Conservation (phyloP, 306 rosid species). For the Corylus heterophylla region DNA sequence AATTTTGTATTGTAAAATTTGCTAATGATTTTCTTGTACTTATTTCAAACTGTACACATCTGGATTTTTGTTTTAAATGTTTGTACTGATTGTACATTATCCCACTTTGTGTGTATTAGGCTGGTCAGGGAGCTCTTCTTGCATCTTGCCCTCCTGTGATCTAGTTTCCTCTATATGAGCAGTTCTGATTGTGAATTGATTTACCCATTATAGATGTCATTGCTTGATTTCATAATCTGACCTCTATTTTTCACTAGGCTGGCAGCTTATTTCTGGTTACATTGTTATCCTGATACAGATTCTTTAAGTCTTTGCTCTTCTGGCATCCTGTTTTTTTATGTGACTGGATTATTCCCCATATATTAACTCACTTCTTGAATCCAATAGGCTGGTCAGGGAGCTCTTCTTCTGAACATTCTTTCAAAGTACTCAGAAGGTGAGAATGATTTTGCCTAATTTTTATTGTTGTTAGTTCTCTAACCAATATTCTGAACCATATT, state of each 20-base stretch:
- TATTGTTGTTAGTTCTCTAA: slow-evolving; percentile 20
- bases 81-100: background rate
- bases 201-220: background rate
- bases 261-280: background rate
- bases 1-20: background rate
- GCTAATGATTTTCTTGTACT: background rate
- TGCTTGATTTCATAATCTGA: background rate
- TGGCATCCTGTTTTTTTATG: slow-evolving; percentile 15
- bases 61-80: background rate
- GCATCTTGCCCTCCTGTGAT: background rate
- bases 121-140: background rate
- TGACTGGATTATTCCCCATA: slow-evolving; percentile 9
- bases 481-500: background rate
- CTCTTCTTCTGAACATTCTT: slow-evolving; percentile 93
- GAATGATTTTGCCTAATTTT: slow-evolving; percentile 15
- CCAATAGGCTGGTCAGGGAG: slow-evolving; percentile 94
- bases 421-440: slow-evolving; percentile 93
- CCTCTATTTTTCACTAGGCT: background rate
- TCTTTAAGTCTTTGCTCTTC: background rate
- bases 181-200: background rate
- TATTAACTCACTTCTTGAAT: slow-evolving; percentile 21
- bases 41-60: background rate
- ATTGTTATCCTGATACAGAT: background rate
- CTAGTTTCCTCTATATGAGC: slow-evolving; percentile 4
- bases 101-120: background rate